These are phyloP conservation scores for Eucalyptus globulus DNA, from an alignment of 345 rosid genomes.

Conservation along the genomic window DNA sequence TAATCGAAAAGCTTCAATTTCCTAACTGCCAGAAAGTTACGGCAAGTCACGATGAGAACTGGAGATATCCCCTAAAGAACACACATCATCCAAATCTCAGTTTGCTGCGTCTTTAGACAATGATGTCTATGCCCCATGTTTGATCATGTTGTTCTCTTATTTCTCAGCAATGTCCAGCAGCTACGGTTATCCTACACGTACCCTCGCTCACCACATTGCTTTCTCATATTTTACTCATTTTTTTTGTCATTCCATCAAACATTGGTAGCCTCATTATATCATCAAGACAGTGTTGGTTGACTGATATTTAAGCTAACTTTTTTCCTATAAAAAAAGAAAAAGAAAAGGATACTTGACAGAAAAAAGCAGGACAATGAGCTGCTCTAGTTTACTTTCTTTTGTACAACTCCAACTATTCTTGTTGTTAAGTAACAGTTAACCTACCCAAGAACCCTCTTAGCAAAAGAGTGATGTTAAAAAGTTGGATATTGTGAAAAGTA, in stretches of 20 bases:
- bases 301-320: neutral
- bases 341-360: neutral
- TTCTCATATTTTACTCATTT: neutral
- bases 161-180: neutral
- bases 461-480: neutral
- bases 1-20: neutral
- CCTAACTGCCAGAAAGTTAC: neutral
- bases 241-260: neutral
- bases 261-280: neutral
- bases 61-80: neutral
- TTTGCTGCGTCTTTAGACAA: neutral
- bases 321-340: neutral
- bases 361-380: neutral
- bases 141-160: neutral
- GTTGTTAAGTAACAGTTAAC: conserved; percentile 28
- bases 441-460: conserved; percentile 16
- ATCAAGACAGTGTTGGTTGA: neutral
- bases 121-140: neutral
- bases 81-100: neutral
- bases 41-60: neutral
- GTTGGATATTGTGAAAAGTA: neutral
- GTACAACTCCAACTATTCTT: neutral
- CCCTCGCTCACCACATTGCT: neutral
- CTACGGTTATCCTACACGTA: neutral
- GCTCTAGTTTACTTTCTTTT: neutral